These are phyloP conservation scores for Aureobasidium sp. DNA, from an alignment of 2,329 filamentous ascomycete species.

Conservation along the genomic window DNA sequence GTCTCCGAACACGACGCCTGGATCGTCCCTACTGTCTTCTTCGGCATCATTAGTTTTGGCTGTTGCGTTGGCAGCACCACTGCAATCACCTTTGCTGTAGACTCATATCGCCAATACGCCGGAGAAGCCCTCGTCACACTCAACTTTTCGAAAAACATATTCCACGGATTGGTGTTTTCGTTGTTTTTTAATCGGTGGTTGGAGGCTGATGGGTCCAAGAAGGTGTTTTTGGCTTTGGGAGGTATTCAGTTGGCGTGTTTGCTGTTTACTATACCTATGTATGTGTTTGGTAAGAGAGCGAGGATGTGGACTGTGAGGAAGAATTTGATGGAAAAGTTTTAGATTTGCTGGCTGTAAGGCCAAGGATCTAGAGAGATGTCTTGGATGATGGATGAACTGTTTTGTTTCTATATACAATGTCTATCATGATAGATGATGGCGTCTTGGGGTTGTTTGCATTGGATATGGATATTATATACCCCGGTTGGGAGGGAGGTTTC, in stretches of 20 bases:
- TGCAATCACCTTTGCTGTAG: conserved; percentile 86
- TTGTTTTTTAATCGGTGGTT: conserved; percentile 86
- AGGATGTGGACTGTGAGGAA: conserved; percentile 89
- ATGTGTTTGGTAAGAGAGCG: conserved; percentile 85
- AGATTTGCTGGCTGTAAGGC: no score
- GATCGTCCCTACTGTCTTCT: conserved; percentile 92
- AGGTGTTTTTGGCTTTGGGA: conserved; percentile 74
- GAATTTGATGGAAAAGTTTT: conserved; percentile 75
- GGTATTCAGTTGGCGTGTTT: conserved; percentile 74
- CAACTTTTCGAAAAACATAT: conserved; percentile 89
- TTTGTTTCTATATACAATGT: background rate
- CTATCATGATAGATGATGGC: background rate
- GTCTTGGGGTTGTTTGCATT: background rate
- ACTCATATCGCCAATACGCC: conserved; percentile 87
- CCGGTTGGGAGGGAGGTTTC: background rate
- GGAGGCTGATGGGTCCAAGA: conserved; percentile 61
- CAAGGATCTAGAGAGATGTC: background rate
- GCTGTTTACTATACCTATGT: conserved; percentile 77
- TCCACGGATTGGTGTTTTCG: conserved; percentile 82
- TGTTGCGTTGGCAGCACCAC: conserved; percentile 87
- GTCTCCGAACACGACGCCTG: conserved; percentile 64
- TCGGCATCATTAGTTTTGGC: conserved; percentile 84
- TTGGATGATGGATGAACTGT: background rate
- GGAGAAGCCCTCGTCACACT: conserved; percentile 90
- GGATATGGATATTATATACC: background rate